Conservation (phyloP, 2,329 filamentous ascomycete species). For the Colletotrichum liriopes region DNA sequence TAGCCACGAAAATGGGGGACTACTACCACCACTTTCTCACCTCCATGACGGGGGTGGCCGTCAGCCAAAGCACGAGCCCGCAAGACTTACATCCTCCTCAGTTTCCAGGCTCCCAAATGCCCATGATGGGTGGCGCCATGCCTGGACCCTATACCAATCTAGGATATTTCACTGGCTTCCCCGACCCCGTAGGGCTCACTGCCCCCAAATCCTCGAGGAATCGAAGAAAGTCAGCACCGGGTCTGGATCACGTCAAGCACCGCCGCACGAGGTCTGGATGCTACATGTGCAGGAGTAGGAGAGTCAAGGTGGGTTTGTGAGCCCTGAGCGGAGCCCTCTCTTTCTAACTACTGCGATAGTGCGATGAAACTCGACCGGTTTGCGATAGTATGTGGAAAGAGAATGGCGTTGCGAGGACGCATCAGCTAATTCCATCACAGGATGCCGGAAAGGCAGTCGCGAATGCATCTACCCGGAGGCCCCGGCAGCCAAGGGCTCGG, state of each 20-base stretch:
- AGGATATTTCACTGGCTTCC: constrained; percentile 66
- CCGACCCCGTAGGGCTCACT: constrained; percentile 65
- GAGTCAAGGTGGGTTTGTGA: constrained; percentile 79
- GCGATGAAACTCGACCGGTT: constrained; percentile 88
- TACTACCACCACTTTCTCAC: constrained; percentile 71
- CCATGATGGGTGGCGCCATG: constrained; percentile 53
- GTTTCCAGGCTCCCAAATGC: constrained; percentile 51
- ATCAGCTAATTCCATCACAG: constrained; percentile 59
- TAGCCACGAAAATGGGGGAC: constrained; percentile 63
- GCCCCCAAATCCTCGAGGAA: constrained; percentile 64
- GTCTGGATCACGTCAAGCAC: constrained; percentile 86
- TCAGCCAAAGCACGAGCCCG: constrained; percentile 55
- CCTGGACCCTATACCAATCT: constrained; percentile 62
- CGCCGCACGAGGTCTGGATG: constrained; percentile 94
- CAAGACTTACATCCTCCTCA: constrained; percentile 59
- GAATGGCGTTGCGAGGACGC: constrained; percentile 37
- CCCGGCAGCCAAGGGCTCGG: constrained; percentile 60
- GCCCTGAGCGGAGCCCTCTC: not conserved
- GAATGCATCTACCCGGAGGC: constrained; percentile 92
- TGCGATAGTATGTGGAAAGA: constrained; percentile 78
- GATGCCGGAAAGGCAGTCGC: constrained; percentile 92
- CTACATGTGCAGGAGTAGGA: constrained; percentile 88
- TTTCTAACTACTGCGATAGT: constrained; percentile 67
- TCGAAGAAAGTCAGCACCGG: constrained; percentile 66
- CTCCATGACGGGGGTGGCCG: constrained; percentile 64